Conservation (phyloP, 495 filamentous ascomycete species). For the Penicillium angulare region DNA sequence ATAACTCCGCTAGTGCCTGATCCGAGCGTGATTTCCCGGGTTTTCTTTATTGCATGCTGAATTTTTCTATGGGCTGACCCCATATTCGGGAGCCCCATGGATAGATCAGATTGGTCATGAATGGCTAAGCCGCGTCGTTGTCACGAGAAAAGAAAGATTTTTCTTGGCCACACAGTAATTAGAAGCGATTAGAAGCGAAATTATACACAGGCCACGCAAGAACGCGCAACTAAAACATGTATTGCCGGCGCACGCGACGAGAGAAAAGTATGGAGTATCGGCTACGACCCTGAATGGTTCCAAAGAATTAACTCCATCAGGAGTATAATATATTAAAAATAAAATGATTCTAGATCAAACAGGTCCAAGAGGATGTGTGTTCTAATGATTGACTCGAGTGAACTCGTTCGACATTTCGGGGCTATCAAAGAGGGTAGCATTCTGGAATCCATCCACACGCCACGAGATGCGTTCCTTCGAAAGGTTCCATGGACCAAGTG, state of each 20-base stretch:
- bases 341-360: background rate
- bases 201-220: no score
- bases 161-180: background rate
- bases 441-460: slow-evolving; percentile 4
- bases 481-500: slow-evolving; percentile 1
- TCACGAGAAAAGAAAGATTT: background rate
- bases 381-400: no score
- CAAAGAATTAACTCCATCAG: no score
- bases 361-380: background rate
- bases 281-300: no score
- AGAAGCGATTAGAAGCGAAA: no score
- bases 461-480: slow-evolving; percentile 3
- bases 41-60: no score
- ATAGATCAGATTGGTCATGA: background rate
- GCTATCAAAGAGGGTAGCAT: background rate
- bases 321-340: no score
- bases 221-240: no score
- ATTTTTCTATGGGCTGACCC: background rate
- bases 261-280: no score
- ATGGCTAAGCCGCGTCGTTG: background rate
- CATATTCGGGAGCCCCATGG: background rate
- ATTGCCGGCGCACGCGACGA: background rate
- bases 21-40: no score
- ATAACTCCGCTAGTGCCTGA: background rate
- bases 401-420: background rate